These are phyloP conservation scores for Aspergillus floridensis DNA, from an alignment of 2,329 filamentous ascomycete genomes.

Conservation along the genomic window DNA sequence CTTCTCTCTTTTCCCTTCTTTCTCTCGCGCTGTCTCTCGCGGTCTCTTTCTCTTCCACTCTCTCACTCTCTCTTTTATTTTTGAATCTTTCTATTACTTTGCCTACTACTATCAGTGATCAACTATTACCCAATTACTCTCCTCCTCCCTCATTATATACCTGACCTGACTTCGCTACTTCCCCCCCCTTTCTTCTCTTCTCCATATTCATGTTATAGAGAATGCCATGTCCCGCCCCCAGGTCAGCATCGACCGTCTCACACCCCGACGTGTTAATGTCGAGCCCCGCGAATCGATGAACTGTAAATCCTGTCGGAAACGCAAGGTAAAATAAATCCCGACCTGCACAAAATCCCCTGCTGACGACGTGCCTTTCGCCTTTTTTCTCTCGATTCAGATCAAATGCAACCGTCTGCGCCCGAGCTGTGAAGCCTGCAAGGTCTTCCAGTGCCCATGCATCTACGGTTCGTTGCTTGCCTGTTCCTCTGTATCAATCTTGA, in stretches of 20 bases:
- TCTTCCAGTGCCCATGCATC: constrained; percentile 83
- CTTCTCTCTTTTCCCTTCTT: constrained; percentile 10
- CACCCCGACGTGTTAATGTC: constrained; percentile 66
- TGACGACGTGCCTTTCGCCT: neutral
- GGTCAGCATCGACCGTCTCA: constrained; percentile 77
- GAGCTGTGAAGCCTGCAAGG: constrained; percentile 82
- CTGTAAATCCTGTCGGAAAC: constrained; percentile 88
- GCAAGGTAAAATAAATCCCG: constrained; percentile 64
- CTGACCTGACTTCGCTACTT: neutral
- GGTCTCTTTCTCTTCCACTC: constrained; percentile 3
- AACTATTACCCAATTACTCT: neutral
- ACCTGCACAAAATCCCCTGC: neutral
- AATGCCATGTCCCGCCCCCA: constrained; percentile 66
- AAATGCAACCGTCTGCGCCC: constrained; percentile 86
- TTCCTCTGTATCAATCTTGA: neutral
- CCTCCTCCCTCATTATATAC: neutral
- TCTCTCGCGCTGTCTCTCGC: constrained; percentile 1
- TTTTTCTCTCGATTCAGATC: constrained; percentile 56
- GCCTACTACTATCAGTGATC: too few relatives aligned
- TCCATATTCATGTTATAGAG: constrained; percentile 8
- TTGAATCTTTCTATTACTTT: neutral
- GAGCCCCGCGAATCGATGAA: constrained; percentile 91
- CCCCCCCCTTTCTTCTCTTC: neutral
- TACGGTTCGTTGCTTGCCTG: constrained; percentile 62
- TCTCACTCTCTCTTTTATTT: constrained; percentile 1